Base-by-base conservation (phyloP, 2,329 filamentous ascomycete species). In the Aspergillus pseudotamarii region DNA sequence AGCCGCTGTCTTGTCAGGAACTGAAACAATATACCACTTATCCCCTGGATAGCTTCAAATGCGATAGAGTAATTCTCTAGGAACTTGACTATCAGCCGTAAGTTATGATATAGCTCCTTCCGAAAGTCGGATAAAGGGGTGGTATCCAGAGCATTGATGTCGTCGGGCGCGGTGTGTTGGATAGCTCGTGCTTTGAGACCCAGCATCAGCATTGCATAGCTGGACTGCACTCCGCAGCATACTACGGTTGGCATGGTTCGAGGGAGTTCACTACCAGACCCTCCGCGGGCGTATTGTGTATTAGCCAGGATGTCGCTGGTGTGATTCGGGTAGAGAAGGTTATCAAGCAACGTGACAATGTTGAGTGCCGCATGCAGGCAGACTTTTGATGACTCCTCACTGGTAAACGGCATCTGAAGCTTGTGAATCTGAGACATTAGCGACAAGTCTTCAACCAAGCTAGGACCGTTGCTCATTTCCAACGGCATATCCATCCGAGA, bases 131-230 rank as follows among this genome's bases (percentile, higher is more conserved):
- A 60, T n/a, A 68, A 45, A 1, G 66, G 62, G 1, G 53, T 34
- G 6, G 43, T 32, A 28, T 51, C 23, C 16, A 46, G 34, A 34
- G 36, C 41, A 6, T 32, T 48, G 1, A 43, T 19, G 5, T 28
- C 54, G 8, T 60, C 61, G 9, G 21, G 16, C n/a, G 8, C 43
- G 26, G n/a, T 59, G 5, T 45, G 30, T 30, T 64, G 58, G 10
- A 67, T 56, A 9, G 50, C 53, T 11, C 63, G 46, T 2, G 66
- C 61, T 57, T 71, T 68, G 11, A 68, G 57, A 56, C 66, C 70
- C 12, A 74, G 59, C 69, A 74, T 76, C 26, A 75, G 46, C 62
- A 76, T 63, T 6, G 70, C 68, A 50, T 74, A 76, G 23, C 71
- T 66, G 16, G 73, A 62, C 65, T 69, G 68, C 65, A 67, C 66